Conservation (phyloP, 352 stramenopile species). For the Thraustochytrium striatum region DNA sequence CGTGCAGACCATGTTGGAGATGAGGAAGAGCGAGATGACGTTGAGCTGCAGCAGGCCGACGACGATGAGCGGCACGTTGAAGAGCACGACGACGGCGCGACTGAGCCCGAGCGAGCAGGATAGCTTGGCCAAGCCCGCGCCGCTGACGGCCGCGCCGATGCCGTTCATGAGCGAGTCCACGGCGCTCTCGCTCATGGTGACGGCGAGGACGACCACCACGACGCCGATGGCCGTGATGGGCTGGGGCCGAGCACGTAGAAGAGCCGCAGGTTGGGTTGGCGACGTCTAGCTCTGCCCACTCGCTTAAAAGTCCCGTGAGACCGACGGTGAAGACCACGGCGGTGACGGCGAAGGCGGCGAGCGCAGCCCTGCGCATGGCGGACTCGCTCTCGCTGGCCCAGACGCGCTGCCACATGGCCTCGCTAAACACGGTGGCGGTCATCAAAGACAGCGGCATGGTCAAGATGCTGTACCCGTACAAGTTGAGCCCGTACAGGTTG, state of each 20-base stretch:
- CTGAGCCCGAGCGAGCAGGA: background rate
- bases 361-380: background rate
- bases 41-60: background rate
- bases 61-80: slow-evolving; percentile 4
- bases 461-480: background rate
- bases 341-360: background rate
- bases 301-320: background rate
- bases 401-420: slow-evolving; percentile 26
- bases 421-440: slow-evolving; percentile 30
- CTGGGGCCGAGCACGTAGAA: slow-evolving; percentile 13
- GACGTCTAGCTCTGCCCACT: background rate
- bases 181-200: slow-evolving; percentile 30
- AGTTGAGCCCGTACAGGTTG: background rate
- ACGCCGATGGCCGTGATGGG: background rate
- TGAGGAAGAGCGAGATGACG: background rate
- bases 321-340: background rate
- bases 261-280: slow-evolving; percentile 1
- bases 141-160: slow-evolving; percentile 1
- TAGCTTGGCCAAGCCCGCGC: background rate
- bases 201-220: background rate
- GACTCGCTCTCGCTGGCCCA: slow-evolving; percentile 13
- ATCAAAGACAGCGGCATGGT: slow-evolving; percentile 23
- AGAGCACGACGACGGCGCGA: background rate
- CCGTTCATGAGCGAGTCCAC: slow-evolving; percentile 30
- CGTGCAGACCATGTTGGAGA: slow-evolving; percentile 5